phyloP scores from a whole-genome alignment of 139 green algal genomes.

The Coelastrella sp. region DNA sequence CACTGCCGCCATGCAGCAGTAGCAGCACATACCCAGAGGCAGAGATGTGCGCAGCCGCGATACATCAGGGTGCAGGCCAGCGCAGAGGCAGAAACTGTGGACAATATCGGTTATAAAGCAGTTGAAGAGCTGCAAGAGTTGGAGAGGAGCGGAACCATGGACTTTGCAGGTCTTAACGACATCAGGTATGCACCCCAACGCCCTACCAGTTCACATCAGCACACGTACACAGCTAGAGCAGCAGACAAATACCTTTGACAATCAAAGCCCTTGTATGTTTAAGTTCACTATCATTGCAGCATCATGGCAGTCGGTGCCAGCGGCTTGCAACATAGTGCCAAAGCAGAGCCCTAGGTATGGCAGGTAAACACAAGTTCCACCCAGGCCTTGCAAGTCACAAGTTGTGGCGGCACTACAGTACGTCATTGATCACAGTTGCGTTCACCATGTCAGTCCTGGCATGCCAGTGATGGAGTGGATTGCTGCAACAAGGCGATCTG shows the following conservation, averaged over 20 bases:
- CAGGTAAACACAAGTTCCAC: too few relatives aligned
- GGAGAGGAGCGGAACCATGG: neutral
- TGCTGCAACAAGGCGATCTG: too few relatives aligned
- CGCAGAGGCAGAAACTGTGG: neutral
- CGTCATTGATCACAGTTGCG: too few relatives aligned
- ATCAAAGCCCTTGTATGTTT: too few relatives aligned
- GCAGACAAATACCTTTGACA: neutral
- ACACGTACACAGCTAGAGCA: neutral
- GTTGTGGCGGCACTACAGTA: too few relatives aligned
- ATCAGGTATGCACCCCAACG: neutral
- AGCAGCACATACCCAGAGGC: constrained; percentile 9
- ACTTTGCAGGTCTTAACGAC: neutral
- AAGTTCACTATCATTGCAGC: too few relatives aligned
- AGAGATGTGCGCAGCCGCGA: neutral
- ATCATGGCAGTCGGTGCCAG: too few relatives aligned
- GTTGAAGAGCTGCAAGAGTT: neutral
- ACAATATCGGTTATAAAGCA: neutral
- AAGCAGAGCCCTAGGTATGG: too few relatives aligned
- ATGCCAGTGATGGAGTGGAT: too few relatives aligned
- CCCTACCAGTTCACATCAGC: neutral
- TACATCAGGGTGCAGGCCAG: neutral
- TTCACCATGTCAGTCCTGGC: too few relatives aligned
- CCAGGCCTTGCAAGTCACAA: too few relatives aligned
- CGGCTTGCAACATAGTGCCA: too few relatives aligned
- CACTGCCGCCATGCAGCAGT: constrained; percentile 13